These are phyloP conservation scores for Ciborinia camelliae DNA, from an alignment of 2,329 filamentous ascomycete genomes.

Conservation along the genomic window DNA sequence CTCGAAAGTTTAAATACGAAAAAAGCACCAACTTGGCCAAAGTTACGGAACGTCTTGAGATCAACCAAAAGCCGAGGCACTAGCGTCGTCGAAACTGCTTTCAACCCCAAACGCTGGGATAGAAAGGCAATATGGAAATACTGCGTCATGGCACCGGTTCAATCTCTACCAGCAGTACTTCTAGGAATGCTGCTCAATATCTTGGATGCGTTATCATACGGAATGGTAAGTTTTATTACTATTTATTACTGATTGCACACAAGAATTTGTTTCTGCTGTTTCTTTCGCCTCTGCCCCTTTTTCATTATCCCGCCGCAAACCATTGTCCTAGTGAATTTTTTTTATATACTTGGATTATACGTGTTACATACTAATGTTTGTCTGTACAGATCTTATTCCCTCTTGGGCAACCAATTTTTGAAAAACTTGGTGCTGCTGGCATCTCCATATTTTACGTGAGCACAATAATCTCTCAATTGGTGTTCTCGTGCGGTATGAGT, in stretches of 20 bases:
- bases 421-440: slow-evolving; percentile 81
- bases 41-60: slow-evolving; percentile 29
- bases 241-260: neutral
- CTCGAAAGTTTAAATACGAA: slow-evolving; percentile 32
- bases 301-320: neutral
- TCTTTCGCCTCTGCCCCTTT: neutral
- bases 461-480: slow-evolving; percentile 89
- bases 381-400: slow-evolving; percentile 74
- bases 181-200: slow-evolving; percentile 89
- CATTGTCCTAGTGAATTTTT: neutral
- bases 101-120: slow-evolving; percentile 71
- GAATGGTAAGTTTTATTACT: slow-evolving; percentile 42
- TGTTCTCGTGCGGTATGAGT: slow-evolving; percentile 80
- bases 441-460: slow-evolving; percentile 99
- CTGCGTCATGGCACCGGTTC: slow-evolving; percentile 62
- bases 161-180: slow-evolving; percentile 78
- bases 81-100: slow-evolving; percentile 35
- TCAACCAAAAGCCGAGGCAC: slow-evolving; percentile 29
- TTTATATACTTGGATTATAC: neutral
- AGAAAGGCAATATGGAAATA: slow-evolving; percentile 60
- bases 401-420: slow-evolving; percentile 80
- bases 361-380: slow-evolving; percentile 54
- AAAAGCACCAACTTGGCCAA: slow-evolving; percentile 31
- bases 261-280: neutral
- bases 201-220: slow-evolving; percentile 91